phyloP scores from a whole-genome alignment of 768 basidiomycete species.

The Clitopilus hobsonii region DNA sequence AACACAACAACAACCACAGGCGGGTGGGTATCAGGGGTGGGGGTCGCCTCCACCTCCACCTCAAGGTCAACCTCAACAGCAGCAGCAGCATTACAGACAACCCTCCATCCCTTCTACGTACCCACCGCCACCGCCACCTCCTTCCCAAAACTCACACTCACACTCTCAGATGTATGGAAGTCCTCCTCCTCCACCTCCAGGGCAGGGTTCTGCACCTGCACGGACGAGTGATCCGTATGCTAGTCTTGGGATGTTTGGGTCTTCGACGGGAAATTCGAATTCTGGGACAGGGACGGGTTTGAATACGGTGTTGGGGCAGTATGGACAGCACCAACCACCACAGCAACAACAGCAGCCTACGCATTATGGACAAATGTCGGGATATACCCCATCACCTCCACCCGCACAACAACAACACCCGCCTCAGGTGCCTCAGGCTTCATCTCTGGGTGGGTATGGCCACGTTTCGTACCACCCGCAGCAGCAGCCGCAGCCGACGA shows the following conservation, averaged over 20 bases:
- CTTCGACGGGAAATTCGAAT: conserved; percentile 5
- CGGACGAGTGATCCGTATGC: conserved; percentile 30
- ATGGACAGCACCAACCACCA: too few species aligned
- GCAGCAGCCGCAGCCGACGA: too few species aligned
- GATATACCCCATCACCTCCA: conserved; percentile 8
- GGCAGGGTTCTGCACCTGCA: conserved; percentile 16
- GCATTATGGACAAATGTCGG: conserved; percentile 1
- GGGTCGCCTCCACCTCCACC: conserved; percentile 15
- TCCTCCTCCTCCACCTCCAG: too few species aligned
- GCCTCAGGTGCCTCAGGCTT: too few species aligned
- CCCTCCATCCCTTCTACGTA: conserved; percentile 14
- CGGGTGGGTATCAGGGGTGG: conserved; percentile 5
- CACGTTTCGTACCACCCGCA: too few species aligned
- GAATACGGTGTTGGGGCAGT: too few species aligned
- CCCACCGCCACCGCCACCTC: conserved; percentile 23
- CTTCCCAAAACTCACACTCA: conserved; percentile 18
- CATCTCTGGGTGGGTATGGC: too few species aligned
- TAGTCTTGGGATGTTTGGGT: conserved; percentile 28
- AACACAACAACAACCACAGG: conserved; percentile 13
- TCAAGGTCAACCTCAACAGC: conserved; percentile 13
- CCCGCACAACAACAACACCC: conserved; percentile 5
- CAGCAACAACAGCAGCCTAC: conserved; percentile 8
- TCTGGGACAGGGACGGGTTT: too few species aligned
- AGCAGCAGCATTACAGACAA: conserved; percentile 17
- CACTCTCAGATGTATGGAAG: too few species aligned